Conservation (phyloP, 176 grass and related monocot species). For the Guadua angustifolia region DNA sequence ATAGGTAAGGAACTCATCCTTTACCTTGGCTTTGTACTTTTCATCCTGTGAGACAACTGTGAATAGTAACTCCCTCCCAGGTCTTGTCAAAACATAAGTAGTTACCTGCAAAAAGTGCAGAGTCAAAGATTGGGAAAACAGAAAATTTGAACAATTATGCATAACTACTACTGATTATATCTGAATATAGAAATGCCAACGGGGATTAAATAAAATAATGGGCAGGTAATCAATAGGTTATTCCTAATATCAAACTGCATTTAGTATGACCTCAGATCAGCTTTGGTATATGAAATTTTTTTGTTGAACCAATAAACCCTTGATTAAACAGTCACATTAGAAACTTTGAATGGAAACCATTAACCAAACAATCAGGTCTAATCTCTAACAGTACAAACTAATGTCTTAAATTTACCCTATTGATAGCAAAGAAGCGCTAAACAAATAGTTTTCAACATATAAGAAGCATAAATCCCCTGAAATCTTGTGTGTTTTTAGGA, state of each 20-base stretch:
- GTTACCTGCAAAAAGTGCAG: slow-evolving; percentile 52
- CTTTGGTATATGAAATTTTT: background rate
- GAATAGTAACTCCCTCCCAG: slow-evolving; percentile 90
- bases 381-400: background rate
- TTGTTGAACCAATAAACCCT: background rate
- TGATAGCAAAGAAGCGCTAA: background rate
- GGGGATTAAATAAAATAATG: background rate
- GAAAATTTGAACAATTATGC: background rate
- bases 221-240: background rate
- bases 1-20: slow-evolving; percentile 5
- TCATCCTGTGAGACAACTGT: slow-evolving; percentile 96
- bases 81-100: slow-evolving; percentile 92
- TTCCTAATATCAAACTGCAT: background rate
- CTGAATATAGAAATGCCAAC: slow-evolving; percentile 13
- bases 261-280: background rate
- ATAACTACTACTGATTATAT: background rate
- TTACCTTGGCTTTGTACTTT: slow-evolving; percentile 99
- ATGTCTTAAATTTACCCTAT: background rate
- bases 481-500: background rate
- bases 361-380: slow-evolving; percentile 15
- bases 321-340: background rate
- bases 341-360: background rate
- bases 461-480: background rate
- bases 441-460: background rate
- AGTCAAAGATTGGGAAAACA: background rate